phyloP scores from a whole-genome alignment of 192 early-diverging fungal genomes.

The Pilobolus umbonatus region DNA sequence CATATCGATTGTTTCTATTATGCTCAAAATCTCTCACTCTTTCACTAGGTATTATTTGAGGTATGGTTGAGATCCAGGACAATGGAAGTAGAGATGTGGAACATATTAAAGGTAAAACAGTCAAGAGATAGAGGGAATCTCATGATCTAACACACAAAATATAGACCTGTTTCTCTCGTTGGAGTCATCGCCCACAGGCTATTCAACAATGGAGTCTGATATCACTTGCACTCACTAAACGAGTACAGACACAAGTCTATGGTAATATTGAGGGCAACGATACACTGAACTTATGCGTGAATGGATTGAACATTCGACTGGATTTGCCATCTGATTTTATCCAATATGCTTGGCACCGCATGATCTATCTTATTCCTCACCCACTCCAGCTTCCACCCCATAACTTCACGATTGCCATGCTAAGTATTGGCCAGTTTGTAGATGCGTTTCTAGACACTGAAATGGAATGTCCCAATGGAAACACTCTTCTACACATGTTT shows the following conservation, averaged over 20 bases:
- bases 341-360: slow-evolving; percentile 69
- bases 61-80: slow-evolving; percentile 72
- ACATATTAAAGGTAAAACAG: slow-evolving; percentile 55
- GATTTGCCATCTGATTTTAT: slow-evolving; percentile 62
- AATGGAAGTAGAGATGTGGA: slow-evolving; percentile 70
- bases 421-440: slow-evolving; percentile 53
- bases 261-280: slow-evolving; percentile 62
- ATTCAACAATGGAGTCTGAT: slow-evolving; percentile 74
- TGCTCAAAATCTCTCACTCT: neutral
- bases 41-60: slow-evolving; percentile 59
- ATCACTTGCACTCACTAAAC: slow-evolving; percentile 60
- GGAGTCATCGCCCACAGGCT: slow-evolving; percentile 72
- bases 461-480: slow-evolving; percentile 53
- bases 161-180: slow-evolving; percentile 51
- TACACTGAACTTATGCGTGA: slow-evolving; percentile 48
- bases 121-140: neutral
- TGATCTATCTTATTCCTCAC: slow-evolving; percentile 53
- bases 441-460: slow-evolving; percentile 44
- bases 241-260: slow-evolving; percentile 64
- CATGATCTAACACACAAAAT: neutral
- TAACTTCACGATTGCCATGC: slow-evolving; percentile 49
- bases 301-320: slow-evolving; percentile 50
- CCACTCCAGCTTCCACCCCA: slow-evolving; percentile 45
- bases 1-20: neutral
- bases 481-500: slow-evolving; percentile 80